These are phyloP conservation scores for Pezicula neosporulosa DNA, from an alignment of 2,329 filamentous ascomycete species.

Conservation along the genomic window DNA sequence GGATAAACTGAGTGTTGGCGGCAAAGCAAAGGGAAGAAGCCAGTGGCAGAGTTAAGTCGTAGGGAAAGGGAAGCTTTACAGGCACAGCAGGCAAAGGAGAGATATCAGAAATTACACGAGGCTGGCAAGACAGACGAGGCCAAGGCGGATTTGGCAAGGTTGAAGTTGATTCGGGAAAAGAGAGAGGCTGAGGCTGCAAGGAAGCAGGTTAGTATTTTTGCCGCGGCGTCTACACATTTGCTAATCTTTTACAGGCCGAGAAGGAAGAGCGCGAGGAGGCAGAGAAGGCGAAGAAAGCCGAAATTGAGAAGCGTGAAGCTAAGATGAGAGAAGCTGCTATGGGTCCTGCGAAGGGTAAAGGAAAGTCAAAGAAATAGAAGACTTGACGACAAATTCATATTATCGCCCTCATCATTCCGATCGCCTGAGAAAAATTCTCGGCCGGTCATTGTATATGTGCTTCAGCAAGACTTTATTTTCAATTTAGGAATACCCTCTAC, in stretches of 20 bases:
- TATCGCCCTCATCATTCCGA: too few relatives aligned
- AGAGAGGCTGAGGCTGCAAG: slow-evolving; percentile 78
- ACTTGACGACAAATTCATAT: too few relatives aligned
- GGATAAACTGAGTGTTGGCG: slow-evolving; percentile 46
- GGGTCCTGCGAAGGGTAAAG: slow-evolving; percentile 23
- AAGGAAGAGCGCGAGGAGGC: slow-evolving; percentile 33
- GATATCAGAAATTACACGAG: slow-evolving; percentile 87
- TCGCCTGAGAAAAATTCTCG: too few relatives aligned
- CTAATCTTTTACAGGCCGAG: slow-evolving; percentile 30
- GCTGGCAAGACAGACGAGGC: slow-evolving; percentile 97
- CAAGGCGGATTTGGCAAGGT: slow-evolving; percentile 79
- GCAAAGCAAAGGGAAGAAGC: slow-evolving; percentile 38
- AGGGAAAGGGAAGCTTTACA: slow-evolving; percentile 77
- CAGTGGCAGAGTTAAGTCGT: slow-evolving; percentile 54
- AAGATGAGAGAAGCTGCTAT: slow-evolving; percentile 35
- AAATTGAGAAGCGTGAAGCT: slow-evolving; percentile 40
- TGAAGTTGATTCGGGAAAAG: slow-evolving; percentile 80
- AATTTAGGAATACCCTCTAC: too few relatives aligned
- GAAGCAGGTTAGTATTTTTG: slow-evolving; percentile 62
- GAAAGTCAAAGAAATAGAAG: slow-evolving; percentile 14
- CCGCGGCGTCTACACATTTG: not conserved
- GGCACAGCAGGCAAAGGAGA: slow-evolving; percentile 83
- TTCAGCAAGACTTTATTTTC: too few relatives aligned
- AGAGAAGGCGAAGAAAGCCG: slow-evolving; percentile 38
- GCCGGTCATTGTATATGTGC: too few relatives aligned